Conservation (phyloP, 208 protist genomes). For the Leishmania guyanensis region DNA sequence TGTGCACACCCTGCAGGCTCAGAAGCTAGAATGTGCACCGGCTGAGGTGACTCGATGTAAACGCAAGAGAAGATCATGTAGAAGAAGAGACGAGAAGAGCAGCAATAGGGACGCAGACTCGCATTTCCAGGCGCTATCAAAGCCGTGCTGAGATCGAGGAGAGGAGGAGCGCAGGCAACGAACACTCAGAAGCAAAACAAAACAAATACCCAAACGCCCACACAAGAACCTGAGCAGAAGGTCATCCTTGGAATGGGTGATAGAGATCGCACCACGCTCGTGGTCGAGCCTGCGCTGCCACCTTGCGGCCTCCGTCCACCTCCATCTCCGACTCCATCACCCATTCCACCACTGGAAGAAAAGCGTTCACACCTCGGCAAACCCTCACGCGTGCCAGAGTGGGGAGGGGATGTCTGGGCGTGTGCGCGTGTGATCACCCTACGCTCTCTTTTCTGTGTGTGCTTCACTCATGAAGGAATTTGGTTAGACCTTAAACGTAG, state of each 20-base stretch:
- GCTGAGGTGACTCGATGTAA: background rate
- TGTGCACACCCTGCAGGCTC: background rate
- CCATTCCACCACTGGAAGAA: background rate
- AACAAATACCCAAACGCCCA: background rate
- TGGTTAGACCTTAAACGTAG: constrained; percentile 10
- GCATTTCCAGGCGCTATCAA: background rate
- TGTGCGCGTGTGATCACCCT: background rate
- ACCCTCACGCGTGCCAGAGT: background rate
- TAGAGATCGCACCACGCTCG: background rate
- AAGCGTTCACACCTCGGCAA: background rate
- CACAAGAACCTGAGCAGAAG: background rate
- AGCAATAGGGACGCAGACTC: background rate
- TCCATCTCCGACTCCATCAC: background rate
- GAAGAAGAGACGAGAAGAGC: background rate
- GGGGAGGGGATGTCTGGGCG: background rate
- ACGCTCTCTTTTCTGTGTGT: constrained; percentile 8
- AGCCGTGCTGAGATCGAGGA: background rate
- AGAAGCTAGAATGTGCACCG: background rate
- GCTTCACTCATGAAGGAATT: background rate
- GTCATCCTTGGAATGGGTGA: background rate
- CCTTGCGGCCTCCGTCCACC: background rate
- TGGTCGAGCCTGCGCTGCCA: background rate
- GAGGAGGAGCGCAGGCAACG: background rate
- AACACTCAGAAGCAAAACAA: background rate
- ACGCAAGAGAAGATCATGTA: background rate